A percentile compares a stretch with the other conserved stretches of the same genome.
These are phyloP conservation scores for Lizonia empirigonia DNA, from an alignment of 2,329 filamentous ascomycete species.

Conservation along the genomic window DNA sequence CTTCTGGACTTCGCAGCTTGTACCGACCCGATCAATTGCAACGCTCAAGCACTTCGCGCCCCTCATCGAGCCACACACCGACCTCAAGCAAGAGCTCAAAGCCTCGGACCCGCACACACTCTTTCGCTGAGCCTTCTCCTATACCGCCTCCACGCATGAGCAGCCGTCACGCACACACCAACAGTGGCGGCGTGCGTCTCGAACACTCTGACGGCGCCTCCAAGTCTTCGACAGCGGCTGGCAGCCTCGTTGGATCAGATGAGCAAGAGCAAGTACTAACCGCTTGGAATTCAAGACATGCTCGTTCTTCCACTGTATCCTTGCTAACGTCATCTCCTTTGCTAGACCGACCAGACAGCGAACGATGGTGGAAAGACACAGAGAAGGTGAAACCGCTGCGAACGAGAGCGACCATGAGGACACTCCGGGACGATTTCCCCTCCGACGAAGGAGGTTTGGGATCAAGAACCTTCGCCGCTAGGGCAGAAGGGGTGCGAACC, in stretches of 20 bases:
- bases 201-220: background rate
- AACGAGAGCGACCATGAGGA: constrained; percentile 8
- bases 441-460: constrained; percentile 7
- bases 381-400: constrained; percentile 17
- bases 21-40: constrained; percentile 20
- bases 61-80: constrained; percentile 22
- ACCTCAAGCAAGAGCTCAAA: constrained; percentile 13
- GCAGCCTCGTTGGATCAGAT: background rate
- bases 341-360: constrained; percentile 24
- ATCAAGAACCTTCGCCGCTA: constrained; percentile 12
- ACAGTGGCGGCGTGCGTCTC: constrained; percentile 1
- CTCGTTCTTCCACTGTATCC: constrained; percentile 5
- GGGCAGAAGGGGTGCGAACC: constrained; percentile 2
- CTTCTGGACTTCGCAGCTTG: constrained; percentile 30
- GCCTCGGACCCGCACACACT: constrained; percentile 13
- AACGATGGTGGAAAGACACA: constrained; percentile 34
- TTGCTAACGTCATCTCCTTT: constrained; percentile 9
- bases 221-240: background rate
- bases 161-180: constrained; percentile 25
- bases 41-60: constrained; percentile 16
- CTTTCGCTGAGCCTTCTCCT: constrained; percentile 16
- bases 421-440: constrained; percentile 5
- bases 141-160: constrained; percentile 22
- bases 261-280: constrained; percentile 19
- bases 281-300: constrained; percentile 1